phyloP scores from a whole-genome alignment of 441 rosid species.

The Populus trichocarpa region DNA sequence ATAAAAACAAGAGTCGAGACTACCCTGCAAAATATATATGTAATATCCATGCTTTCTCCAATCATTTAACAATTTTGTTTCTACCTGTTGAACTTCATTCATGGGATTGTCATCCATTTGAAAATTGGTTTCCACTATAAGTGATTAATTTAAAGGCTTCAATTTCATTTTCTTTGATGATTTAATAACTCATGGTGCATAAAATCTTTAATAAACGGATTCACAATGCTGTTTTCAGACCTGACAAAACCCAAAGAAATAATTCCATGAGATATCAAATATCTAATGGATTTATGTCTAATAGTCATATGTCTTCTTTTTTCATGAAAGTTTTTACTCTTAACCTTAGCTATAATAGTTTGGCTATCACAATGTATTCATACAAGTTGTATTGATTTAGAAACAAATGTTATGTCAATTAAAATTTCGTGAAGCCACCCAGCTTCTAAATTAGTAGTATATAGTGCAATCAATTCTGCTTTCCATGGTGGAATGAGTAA shows the following conservation, averaged over 20 bases:
- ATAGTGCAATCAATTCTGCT: not conserved
- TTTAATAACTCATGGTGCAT: not conserved
- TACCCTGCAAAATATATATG: not conserved
- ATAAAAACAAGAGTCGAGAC: not conserved
- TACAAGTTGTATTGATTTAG: not conserved
- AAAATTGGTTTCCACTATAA: too few relatives aligned
- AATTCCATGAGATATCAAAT: too few relatives aligned
- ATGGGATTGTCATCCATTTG: too few relatives aligned
- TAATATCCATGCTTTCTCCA: not conserved
- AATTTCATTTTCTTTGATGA: rapidly evolving
- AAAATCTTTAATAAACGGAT: not conserved
- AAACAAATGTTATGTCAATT: not conserved
- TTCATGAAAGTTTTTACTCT: too few relatives aligned
- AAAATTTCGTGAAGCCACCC: constrained; percentile 19
- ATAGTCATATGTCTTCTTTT: too few relatives aligned
- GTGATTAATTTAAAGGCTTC: not conserved
- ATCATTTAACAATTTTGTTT: not conserved
- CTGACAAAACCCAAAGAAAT: too few relatives aligned
- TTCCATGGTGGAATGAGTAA: not conserved
- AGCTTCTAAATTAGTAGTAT: not conserved
- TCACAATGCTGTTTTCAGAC: too few relatives aligned
- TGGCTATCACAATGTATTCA: not conserved
- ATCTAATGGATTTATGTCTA: too few relatives aligned
- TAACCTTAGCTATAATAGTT: not conserved
- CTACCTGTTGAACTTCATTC: too few relatives aligned